Evolutionary conservation across 78 protist genomes (phyloP).

Genomic region (Planoprotostelium fungivorum): DNA sequence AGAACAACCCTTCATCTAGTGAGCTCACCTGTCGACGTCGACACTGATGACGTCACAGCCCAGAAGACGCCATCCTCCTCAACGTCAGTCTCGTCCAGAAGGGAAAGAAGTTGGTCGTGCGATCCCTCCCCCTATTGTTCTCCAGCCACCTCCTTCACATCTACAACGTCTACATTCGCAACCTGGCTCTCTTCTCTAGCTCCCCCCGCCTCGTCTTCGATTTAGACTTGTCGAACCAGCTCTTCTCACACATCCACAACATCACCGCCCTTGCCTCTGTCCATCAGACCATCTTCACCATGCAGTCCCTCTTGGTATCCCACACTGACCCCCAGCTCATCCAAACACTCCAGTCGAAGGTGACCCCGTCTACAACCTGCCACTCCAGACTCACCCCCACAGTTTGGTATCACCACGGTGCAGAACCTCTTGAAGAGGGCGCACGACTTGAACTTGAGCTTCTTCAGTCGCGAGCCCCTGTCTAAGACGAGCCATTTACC

Average conservation of each 20-base stretch:
- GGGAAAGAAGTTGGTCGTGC: neutral
- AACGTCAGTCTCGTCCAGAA: neutral
- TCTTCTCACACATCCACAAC: neutral
- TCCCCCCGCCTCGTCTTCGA: neutral
- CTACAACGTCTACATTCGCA: neutral
- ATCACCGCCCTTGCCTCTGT: neutral
- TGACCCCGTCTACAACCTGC: neutral
- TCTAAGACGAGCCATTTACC: neutral
- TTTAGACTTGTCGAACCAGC: neutral
- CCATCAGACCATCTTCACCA: neutral
- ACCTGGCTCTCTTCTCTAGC: neutral
- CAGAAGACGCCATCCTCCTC: neutral
- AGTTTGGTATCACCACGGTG: neutral
- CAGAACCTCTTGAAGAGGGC: neutral
- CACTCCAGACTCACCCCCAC: neutral
- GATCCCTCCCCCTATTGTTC: neutral
- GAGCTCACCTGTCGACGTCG: neutral
- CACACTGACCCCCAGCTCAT: neutral
- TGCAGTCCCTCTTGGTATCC: neutral
- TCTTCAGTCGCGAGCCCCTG: neutral
- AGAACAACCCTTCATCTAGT: neutral
- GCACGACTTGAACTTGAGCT: neutral
- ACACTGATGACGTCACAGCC: neutral
- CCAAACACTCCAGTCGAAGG: neutral
- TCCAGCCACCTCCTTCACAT: neutral